Base-by-base conservation (phyloP, 2,329 filamentous ascomycete genomes). In the Colletotrichum sansevieriae region DNA sequence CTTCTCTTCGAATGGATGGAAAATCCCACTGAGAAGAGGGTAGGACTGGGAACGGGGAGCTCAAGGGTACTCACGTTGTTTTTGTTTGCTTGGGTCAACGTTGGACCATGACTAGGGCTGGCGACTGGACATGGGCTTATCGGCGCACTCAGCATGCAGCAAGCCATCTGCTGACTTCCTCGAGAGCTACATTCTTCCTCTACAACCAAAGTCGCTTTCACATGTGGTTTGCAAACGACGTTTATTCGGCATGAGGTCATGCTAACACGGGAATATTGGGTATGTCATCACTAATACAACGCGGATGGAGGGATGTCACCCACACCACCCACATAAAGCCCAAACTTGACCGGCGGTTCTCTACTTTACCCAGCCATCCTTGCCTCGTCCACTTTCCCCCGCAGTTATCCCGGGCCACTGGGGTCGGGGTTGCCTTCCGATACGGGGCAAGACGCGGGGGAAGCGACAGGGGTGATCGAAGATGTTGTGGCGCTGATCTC, bases 401-500 rank as follows among this genome's bases (percentile, higher is more conserved):
- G 65, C 65, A 68, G 46, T 43, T 51, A 25, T 33, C 44, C 64
- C 62, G 62, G 60, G 18, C 15, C 18, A 37, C 20, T 25, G 37
- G 39, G 65, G 54, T 65, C 65, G 65, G 65, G 12, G 46, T 33
- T 65, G 39, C 60, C 37, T 68, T 58, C 65, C 65, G 61, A 59
- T 65, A 68, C 33, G 37, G 65, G 65, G 61, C 55, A 65, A 68
- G 65, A 59, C 61, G 65, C 65, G 65, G 65, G 65, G 65, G 61
- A 65, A 54, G 29, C 22, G 61, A 55, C 65, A 65, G 61, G 65
- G 65, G 33, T 65, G 13, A 7, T 15, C n/a, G 33, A 33, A 25
- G 29, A 41, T 18, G 52, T 25, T 59, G 20, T 37, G 52, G 52
- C 33, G 65, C 60, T 54, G 61, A 65, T 68, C 61, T 41, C 3